Conservation (phyloP, 2,329 filamentous ascomycete species). For the Blumeria graminis region DNA sequence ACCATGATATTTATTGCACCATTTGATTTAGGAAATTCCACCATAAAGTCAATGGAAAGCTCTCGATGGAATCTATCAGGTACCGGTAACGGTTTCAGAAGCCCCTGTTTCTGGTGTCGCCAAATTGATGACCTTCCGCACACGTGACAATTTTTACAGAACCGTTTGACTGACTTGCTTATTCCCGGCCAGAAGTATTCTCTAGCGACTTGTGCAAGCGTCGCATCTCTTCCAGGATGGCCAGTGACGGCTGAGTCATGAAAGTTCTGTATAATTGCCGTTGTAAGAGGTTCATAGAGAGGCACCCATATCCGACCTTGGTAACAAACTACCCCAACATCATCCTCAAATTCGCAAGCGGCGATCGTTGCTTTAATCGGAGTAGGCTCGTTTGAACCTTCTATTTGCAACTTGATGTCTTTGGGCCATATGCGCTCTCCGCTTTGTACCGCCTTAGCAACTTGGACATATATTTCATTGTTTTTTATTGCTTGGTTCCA, state of each 20-base stretch:
- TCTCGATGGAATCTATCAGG: background rate
- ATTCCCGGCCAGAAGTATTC: background rate
- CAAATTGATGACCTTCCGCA: conserved; percentile 1
- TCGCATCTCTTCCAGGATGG: background rate
- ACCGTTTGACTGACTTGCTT: conserved; percentile 1
- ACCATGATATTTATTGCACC: conserved; percentile 1
- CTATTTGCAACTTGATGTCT: background rate
- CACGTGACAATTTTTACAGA: conserved; percentile 1
- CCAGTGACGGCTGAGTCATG: background rate
- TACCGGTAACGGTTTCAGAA: background rate
- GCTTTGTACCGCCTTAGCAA: background rate
- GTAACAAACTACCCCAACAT: background rate
- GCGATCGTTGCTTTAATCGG: background rate
- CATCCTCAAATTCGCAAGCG: background rate
- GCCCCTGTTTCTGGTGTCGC: background rate
- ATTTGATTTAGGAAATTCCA: background rate
- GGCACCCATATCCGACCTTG: conserved; percentile 1
- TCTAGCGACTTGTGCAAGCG: background rate
- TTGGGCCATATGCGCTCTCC: background rate
- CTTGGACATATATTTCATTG: background rate
- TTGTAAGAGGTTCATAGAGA: background rate
- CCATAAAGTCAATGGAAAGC: conserved; percentile 1
- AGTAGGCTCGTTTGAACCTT: background rate
- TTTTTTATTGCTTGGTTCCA: background rate
- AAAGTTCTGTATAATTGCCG: background rate